Conservation (phyloP, 441 rosid species). For the Hura crepitans region DNA sequence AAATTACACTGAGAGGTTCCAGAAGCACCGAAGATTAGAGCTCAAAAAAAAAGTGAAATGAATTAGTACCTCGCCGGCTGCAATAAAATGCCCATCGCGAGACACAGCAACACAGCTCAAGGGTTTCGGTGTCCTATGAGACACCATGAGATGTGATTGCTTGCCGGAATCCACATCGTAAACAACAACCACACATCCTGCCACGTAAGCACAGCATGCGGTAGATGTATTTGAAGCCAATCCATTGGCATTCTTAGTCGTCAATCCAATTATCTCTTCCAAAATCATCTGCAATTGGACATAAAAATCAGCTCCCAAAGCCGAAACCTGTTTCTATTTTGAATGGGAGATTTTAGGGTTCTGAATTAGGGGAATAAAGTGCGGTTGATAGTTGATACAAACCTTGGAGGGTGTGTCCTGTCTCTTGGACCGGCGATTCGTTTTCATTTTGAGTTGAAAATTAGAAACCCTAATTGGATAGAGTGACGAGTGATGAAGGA, state of each 20-base stretch:
- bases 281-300: constrained; percentile 41
- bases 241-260: constrained; percentile 59
- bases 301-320: not conserved
- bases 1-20: not conserved
- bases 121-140: constrained; percentile 67
- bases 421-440: constrained; percentile 45
- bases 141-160: constrained; percentile 62
- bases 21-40: not conserved
- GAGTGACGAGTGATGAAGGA: not conserved
- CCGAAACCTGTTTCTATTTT: not conserved
- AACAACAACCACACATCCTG: constrained; percentile 75
- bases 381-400: not conserved
- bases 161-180: constrained; percentile 45
- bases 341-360: not conserved
- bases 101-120: constrained; percentile 65
- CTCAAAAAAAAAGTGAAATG: not conserved
- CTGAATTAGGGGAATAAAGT: not conserved
- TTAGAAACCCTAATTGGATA: constrained; percentile 6
- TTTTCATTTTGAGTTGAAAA: constrained; percentile 40
- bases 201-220: constrained; percentile 54
- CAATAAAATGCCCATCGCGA: constrained; percentile 58
- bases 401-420: constrained; percentile 53
- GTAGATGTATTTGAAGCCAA: constrained; percentile 46
- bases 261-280: constrained; percentile 69
- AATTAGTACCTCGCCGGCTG: constrained; percentile 66